A percentile compares a stretch with the other conserved stretches of the same genome.
These are phyloP conservation scores for Amorphotheca resinae DNA, from an alignment of 495 filamentous ascomycete genomes.

Conservation along the genomic window DNA sequence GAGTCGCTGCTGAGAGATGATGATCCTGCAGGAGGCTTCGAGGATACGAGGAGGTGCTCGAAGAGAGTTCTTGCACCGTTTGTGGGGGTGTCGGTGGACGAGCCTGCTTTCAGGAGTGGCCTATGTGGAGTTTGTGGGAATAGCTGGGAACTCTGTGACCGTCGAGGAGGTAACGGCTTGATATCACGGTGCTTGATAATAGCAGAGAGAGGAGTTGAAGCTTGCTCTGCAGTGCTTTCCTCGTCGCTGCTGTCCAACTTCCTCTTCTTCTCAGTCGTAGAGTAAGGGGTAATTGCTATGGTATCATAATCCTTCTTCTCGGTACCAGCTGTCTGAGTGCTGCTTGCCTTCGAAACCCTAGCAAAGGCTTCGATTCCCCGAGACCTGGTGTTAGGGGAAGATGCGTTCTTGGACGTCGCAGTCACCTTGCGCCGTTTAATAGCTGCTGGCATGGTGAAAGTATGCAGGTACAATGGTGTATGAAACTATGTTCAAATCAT, in stretches of 20 bases:
- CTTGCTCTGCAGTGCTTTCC: conserved; percentile 5
- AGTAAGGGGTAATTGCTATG: conserved; percentile 1
- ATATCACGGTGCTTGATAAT: neutral
- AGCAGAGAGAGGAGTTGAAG: conserved; percentile 1
- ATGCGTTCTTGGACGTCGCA: conserved; percentile 3
- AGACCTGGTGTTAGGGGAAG: neutral
- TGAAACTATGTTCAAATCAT: conserved; percentile 11
- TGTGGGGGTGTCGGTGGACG: conserved; percentile 15
- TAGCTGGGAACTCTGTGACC: neutral
- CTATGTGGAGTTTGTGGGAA: conserved; percentile 15
- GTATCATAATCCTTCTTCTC: conserved; percentile 12
- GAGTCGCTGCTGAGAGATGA: conserved; percentile 1
- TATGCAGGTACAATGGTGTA: conserved; percentile 8
- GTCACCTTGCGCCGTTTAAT: conserved; percentile 17
- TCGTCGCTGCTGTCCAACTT: conserved; percentile 13
- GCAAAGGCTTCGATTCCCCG: conserved; percentile 17
- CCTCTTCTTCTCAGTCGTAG: conserved; percentile 9
- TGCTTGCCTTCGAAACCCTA: conserved; percentile 18
- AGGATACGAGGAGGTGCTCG: conserved; percentile 15
- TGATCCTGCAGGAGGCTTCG: conserved; percentile 10
- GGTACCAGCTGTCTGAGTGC: conserved; percentile 5
- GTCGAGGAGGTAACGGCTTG: conserved; percentile 8
- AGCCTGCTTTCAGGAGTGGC: neutral
- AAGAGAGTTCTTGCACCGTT: conserved; percentile 18
- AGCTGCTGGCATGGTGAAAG: conserved; percentile 18